phyloP scores from a whole-genome alignment of 2,329 filamentous ascomycete species.

The Mycosphaerelloides madeirae region DNA sequence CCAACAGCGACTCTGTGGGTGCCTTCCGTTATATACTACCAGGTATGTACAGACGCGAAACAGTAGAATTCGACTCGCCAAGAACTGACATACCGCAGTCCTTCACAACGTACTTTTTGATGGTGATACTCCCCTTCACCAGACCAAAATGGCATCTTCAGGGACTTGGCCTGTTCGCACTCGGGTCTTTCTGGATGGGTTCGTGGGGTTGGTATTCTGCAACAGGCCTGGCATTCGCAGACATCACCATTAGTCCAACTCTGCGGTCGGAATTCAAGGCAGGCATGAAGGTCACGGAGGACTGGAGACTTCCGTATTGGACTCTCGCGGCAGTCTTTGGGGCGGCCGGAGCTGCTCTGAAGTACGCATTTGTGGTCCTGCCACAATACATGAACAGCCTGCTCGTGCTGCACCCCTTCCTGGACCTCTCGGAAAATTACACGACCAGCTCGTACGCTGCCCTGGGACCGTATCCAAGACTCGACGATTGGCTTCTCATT shows the following conservation, averaged over 20 bases:
- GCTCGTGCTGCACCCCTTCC: conserved; percentile 25
- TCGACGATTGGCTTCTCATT: conserved; percentile 30
- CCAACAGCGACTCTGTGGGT: conserved; percentile 46
- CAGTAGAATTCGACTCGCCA: not conserved
- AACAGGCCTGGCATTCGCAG: conserved; percentile 26
- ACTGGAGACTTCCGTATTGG: conserved; percentile 20
- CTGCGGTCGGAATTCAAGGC: conserved; percentile 17
- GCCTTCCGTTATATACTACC: conserved; percentile 42
- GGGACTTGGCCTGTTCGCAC: conserved; percentile 23
- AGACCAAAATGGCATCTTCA: conserved; percentile 40
- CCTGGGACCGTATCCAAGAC: conserved; percentile 22
- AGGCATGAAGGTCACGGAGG: conserved; percentile 20
- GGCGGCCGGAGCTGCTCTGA: conserved; percentile 22
- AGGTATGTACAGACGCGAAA: conserved; percentile 17
- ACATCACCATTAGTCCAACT: conserved; percentile 18
- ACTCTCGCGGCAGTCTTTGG: conserved; percentile 12
- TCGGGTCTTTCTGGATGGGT: conserved; percentile 29
- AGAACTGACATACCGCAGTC: conserved; percentile 20
- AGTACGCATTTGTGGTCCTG: conserved; percentile 24
- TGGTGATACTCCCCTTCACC: conserved; percentile 45
- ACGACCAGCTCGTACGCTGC: conserved; percentile 13
- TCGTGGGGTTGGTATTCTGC: conserved; percentile 31
- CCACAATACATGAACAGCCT: conserved; percentile 24
- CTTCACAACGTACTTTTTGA: conserved; percentile 47
- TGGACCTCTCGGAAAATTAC: conserved; percentile 22